These are phyloP conservation scores for Medicago arabica DNA, from an alignment of 306 rosid genomes.

Conservation along the genomic window DNA sequence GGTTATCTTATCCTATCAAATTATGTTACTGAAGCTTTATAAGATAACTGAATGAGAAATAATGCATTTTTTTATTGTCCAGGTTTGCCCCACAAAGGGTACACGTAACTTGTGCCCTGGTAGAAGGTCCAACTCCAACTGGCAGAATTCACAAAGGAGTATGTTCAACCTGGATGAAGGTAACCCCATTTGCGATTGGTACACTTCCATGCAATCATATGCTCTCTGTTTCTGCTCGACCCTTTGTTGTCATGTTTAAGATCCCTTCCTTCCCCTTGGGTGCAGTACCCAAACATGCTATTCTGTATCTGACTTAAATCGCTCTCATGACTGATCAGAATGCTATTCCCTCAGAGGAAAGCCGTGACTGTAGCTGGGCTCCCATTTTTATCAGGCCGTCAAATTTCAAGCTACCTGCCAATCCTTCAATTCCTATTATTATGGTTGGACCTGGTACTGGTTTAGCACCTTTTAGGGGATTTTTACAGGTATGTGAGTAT, in stretches of 20 bases:
- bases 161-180: slow-evolving; percentile 99
- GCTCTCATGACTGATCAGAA: slow-evolving; percentile 57
- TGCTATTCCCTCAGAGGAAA: slow-evolving; percentile 75
- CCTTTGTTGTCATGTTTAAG: slow-evolving; percentile 20
- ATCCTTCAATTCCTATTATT: slow-evolving; percentile 71
- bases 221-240: slow-evolving; percentile 20
- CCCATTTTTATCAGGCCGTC: slow-evolving; percentile 89
- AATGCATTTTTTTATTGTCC: slow-evolving; percentile 36
- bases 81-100: slow-evolving; percentile 76
- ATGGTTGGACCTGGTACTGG: slow-evolving; percentile 99
- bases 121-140: slow-evolving; percentile 82
- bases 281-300: slow-evolving; percentile 33
- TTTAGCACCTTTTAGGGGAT: slow-evolving; percentile 97
- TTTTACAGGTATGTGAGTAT: slow-evolving; percentile 74
- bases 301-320: slow-evolving; percentile 43
- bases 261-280: slow-evolving; percentile 4
- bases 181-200: slow-evolving; percentile 45
- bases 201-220: slow-evolving; percentile 19
- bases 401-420: slow-evolving; percentile 86
- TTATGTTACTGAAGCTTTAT: slow-evolving; percentile 23
- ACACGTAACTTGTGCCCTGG: slow-evolving; percentile 96
- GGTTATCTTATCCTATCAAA: slow-evolving; percentile 33
- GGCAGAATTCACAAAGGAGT: slow-evolving; percentile 97
- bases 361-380: slow-evolving; percentile 81
- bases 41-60: slow-evolving; percentile 12